Evolutionary conservation across 306 rosid species (phyloP), one percentile per base, ranked within the genome.

Genomic region (Dryas octopetala): DNA sequence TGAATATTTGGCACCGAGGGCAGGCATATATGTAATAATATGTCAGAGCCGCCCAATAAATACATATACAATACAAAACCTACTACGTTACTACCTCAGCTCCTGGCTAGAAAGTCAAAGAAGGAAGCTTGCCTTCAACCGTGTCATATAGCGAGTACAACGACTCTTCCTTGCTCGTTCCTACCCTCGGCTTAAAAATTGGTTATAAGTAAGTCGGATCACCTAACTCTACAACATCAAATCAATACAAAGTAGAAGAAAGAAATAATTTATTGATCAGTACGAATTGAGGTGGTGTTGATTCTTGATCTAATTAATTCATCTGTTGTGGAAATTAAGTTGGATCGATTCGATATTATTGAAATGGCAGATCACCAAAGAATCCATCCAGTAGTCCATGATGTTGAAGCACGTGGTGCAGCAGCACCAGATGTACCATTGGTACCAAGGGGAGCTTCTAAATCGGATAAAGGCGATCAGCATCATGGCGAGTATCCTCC

Each of bases 311-410:
- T 23, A 23, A 23, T 23, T 23, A 23, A 23, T 23, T 23, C 23
- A 23, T 23, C 23, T 23, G 23, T 23, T 23, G 23, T 23, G 23
- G 23, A 23, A 23, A 23, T 23, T 3, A 28, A 63, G 49, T 26
- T 63, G 41, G 46, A 40, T 32, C 38, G 38, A 32, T 32, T 32
- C 38, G 38, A 2, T 32, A 9, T 3, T 9, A 15, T 17, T 9
- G 3, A 17, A 8, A 91, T 91, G 96, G 81, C 92, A 19, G 98
- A 93, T 48, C 81, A 82, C 15, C 97, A 87, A 57, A 93, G 62
- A 83, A 82, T 94, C 71, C 80, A 94, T 70, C 98, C 98, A 1
- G 78, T 43, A 3, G 77, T 32, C 9, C 81, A 61, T 32, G 95
- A 94, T 75, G 81, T 93, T 0, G 97, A 91, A 74, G 81, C 91